Conservation (phyloP, 805 yeast genomes). For the Candida nitratophila region DNA sequence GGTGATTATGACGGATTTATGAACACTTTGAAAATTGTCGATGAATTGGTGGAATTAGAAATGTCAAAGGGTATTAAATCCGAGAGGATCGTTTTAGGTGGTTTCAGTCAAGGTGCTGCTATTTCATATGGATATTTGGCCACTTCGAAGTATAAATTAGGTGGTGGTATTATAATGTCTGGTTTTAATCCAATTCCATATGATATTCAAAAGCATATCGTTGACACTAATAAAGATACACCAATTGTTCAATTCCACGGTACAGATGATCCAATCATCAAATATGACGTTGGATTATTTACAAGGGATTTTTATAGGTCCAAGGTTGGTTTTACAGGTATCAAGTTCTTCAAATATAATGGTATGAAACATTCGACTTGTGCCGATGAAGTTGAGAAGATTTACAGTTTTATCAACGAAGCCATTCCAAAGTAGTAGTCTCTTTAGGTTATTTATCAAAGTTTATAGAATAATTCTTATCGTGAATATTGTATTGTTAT, state of each 20-base stretch:
- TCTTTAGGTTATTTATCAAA: too few relatives aligned
- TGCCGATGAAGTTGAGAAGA: conserved; percentile 46
- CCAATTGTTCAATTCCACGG: conserved; percentile 86
- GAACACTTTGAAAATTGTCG: conserved; percentile 34
- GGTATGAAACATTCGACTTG: conserved; percentile 57
- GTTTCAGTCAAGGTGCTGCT: conserved; percentile 88
- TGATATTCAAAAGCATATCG: conserved; percentile 12
- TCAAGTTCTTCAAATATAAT: conserved; percentile 41
- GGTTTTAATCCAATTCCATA: conserved; percentile 49
- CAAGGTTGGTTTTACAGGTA: conserved; percentile 30
- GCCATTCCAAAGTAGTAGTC: not conserved
- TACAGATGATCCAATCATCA: conserved; percentile 55
- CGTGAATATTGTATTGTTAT: too few relatives aligned
- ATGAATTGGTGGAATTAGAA: conserved; percentile 40
- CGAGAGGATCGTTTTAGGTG: conserved; percentile 69
- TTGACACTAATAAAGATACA: conserved; percentile 41
- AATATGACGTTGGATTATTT: conserved; percentile 27
- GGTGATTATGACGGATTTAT: conserved; percentile 42
- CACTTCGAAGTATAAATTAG: conserved; percentile 48
- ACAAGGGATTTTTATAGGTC: conserved; percentile 35
- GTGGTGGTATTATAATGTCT: conserved; percentile 64
- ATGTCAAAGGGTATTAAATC: conserved; percentile 41
- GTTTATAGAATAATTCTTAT: too few relatives aligned
- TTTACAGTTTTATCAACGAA: not conserved
- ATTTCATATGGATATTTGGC: conserved; percentile 50